Evolutionary conservation across 345 rosid species (phyloP), one percentile per base, ranked within the genome.

Genomic region (Pugionium cornutum): DNA sequence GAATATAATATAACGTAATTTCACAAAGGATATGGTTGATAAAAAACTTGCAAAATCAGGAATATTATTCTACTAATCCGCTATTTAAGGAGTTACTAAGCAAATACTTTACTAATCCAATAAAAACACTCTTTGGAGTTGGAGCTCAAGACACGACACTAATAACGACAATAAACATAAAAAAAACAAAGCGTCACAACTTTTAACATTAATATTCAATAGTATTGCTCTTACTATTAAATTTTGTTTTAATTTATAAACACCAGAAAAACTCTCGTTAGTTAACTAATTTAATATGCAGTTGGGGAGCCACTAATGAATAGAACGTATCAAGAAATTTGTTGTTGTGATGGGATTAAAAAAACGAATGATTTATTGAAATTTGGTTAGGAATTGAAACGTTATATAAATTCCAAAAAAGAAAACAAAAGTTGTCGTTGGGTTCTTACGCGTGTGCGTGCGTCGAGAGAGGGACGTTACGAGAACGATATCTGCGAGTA

Each of bases 391-490:
- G 41, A 56, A 41, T 32, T 32, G 51, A 34, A 29, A 36, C 48
- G 40, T 11, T 7, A 41, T 50, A 60, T 26, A 58, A 59, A 51
- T 30, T 62, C 66, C 66, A 73, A 73, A 66, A 66, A 58, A 55
- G 58, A 66, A 3, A 50, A 57, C 61, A 73, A 58, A 52, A 66
- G 72, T 66, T 58, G 72, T 44, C 31, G 67, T 73, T 25, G 7
- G 33, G 60, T 27, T 41, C 7, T 49, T 73, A 67, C 62, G 71
- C 76, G 72, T 66, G 76, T 66, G 62, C 49, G 62, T 65, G 62
- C 55, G 62, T 50, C 49, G 41, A 72, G 40, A 41, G 65, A 55
- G 33, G 70, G 72, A 52, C 67, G 76, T 62, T 73, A 66, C 40
- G 49, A 48, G 45, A 68, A 73, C 72, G 67, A 40, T 40, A 47